Evolutionary conservation across 805 yeast species (phyloP).

Genomic region (Kuraishia ogatae): DNA sequence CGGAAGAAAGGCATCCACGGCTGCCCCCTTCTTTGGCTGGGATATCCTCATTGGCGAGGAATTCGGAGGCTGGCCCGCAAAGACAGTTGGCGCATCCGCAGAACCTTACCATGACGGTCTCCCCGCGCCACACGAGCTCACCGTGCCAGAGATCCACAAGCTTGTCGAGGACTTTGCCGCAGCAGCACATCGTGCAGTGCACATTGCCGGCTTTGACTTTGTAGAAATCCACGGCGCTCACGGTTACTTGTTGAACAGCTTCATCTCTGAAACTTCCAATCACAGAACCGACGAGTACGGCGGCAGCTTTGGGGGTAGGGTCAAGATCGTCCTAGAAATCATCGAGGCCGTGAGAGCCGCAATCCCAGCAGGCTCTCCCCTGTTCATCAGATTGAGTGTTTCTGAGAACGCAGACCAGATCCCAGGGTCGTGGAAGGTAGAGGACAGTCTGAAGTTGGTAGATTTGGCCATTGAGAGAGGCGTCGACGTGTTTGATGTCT

Average conservation of each 20-base stretch:
- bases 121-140: slow-evolving; percentile 27
- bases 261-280: slow-evolving; percentile 14
- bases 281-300: slow-evolving; percentile 21
- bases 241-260: slow-evolving; percentile 19
- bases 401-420: slow-evolving; percentile 27
- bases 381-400: slow-evolving; percentile 40
- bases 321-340: slow-evolving; percentile 16
- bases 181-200: slow-evolving; percentile 20
- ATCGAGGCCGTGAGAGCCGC: slow-evolving; percentile 36
- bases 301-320: slow-evolving; percentile 21
- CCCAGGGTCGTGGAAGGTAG: slow-evolving; percentile 33
- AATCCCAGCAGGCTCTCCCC: slow-evolving; percentile 32
- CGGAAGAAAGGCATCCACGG: slow-evolving; percentile 20
- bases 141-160: neutral
- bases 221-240: slow-evolving; percentile 22
- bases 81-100: slow-evolving; percentile 38
- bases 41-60: slow-evolving; percentile 6
- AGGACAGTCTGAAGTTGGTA: slow-evolving; percentile 33
- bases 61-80: slow-evolving; percentile 34
- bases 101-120: slow-evolving; percentile 16
- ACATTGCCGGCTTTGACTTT: slow-evolving; percentile 20
- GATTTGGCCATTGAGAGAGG: slow-evolving; percentile 30
- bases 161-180: neutral
- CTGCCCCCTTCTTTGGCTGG: neutral
- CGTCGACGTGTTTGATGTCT: slow-evolving; percentile 44